Conservation (phyloP, 495 filamentous ascomycete species). For the Penicillium maclennaniae region DNA sequence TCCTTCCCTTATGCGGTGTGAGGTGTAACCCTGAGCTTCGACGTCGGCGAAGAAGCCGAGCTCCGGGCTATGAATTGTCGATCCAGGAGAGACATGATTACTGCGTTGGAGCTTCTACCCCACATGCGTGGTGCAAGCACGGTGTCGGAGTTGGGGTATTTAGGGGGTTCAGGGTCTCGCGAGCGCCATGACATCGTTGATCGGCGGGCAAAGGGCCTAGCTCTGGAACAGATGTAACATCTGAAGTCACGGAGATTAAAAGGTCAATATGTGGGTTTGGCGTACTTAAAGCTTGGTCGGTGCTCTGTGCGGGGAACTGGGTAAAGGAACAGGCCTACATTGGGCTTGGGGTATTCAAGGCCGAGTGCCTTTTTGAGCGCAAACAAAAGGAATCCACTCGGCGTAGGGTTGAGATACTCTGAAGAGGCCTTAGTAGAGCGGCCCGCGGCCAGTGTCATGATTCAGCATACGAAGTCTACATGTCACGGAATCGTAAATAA, state of each 20-base stretch:
- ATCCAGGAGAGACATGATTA: background rate
- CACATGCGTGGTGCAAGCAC: constrained; percentile 3
- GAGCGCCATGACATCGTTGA: constrained; percentile 10
- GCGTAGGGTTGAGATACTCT: no score
- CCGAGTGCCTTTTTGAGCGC: background rate
- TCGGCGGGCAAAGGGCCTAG: constrained; percentile 1
- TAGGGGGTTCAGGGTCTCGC: background rate
- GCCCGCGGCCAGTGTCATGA: background rate
- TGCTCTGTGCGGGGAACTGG: constrained; percentile 5
- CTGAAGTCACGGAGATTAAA: background rate
- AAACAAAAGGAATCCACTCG: no score
- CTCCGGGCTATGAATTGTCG: background rate
- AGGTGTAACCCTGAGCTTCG: background rate
- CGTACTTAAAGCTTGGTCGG: constrained; percentile 8
- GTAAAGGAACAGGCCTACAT: background rate
- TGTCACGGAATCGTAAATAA: background rate
- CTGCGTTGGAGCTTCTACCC: constrained; percentile 3
- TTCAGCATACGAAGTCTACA: background rate
- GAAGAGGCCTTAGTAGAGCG: no score
- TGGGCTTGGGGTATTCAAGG: background rate
- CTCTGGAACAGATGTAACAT: constrained; percentile 7
- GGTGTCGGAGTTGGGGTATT: background rate
- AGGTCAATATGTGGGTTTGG: constrained; percentile 1
- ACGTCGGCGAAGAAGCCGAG: background rate
- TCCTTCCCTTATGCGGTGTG: background rate